These are phyloP conservation scores for Pythium folliculosum DNA, from an alignment of 352 stramenopile genomes.

Conservation along the genomic window DNA sequence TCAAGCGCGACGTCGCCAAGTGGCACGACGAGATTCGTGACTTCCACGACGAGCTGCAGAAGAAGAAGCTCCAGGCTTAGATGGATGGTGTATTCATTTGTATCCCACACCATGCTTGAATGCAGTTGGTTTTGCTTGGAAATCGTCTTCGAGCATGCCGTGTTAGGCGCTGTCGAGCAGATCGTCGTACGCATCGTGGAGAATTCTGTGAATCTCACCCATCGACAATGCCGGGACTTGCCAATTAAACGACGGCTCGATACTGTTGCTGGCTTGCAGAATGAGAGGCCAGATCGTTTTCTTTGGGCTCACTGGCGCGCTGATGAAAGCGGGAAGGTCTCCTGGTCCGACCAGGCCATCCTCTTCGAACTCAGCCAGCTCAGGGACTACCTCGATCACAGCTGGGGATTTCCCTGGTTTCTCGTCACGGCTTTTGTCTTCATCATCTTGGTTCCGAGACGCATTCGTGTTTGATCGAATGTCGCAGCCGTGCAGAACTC, in stretches of 20 bases:
- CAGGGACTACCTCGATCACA: slow-evolving; percentile 19
- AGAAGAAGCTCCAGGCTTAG: slow-evolving; percentile 38
- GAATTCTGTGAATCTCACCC: slow-evolving; percentile 10
- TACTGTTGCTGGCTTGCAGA: not conserved
- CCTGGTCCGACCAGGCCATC: slow-evolving; percentile 34
- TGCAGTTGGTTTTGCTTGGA: not conserved
- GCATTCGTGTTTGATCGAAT: slow-evolving; percentile 14
- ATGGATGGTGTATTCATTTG: not conserved
- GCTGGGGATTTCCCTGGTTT: slow-evolving; percentile 13
- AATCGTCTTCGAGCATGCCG: not conserved
- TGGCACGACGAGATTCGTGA: slow-evolving; percentile 61
- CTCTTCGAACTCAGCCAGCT: slow-evolving; percentile 67
- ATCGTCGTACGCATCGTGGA: slow-evolving; percentile 1
- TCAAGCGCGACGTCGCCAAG: slow-evolving; percentile 63
- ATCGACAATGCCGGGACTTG: slow-evolving; percentile 7
- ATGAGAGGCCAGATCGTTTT: not conserved
- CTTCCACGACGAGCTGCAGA: slow-evolving; percentile 51
- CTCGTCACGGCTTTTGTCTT: not conserved
- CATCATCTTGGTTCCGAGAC: slow-evolving; percentile 22
- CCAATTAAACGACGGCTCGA: slow-evolving; percentile 15
- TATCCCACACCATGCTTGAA: no score
- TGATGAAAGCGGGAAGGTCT: not conserved
- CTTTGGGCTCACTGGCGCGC: not conserved
- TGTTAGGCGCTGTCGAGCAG: not conserved
- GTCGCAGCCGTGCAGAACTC: slow-evolving; percentile 35